phyloP scores from a whole-genome alignment of 371 early-diverging fungal genomes.

The Mucor indicus region DNA sequence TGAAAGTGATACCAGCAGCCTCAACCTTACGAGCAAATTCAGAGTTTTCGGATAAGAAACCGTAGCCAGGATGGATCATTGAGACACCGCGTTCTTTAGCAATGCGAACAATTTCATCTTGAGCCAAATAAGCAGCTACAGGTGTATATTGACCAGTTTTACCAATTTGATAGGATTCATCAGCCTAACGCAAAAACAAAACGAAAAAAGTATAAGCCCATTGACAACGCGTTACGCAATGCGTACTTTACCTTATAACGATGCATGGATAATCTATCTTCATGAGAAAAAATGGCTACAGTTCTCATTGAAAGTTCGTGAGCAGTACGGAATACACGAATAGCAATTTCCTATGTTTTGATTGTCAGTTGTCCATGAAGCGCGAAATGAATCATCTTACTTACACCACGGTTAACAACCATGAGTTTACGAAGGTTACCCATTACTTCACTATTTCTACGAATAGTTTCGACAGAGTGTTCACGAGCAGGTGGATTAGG shows the following conservation, averaged over 20 bases:
- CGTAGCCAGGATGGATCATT: conserved; percentile 89
- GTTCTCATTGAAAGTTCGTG: conserved; percentile 89
- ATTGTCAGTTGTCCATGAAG: no score
- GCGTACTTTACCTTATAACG: conserved; percentile 76
- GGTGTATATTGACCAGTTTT: conserved; percentile 78
- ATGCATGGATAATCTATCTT: conserved; percentile 92
- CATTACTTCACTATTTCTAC: conserved; percentile 53
- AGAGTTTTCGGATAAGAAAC: conserved; percentile 90
- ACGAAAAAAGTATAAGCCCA: not conserved
- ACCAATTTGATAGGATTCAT: conserved; percentile 92
- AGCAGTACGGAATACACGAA: conserved; percentile 88
- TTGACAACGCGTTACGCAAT: no score
- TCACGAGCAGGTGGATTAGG: conserved; percentile 41
- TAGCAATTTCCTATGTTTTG: conserved; percentile 86
- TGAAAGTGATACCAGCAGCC: conserved; percentile 88
- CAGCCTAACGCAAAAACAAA: conserved; percentile 55
- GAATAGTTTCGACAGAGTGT: conserved; percentile 64
- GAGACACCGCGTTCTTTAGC: conserved; percentile 79
- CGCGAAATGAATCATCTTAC: no score
- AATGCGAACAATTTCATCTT: conserved; percentile 86
- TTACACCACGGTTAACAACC: conserved; percentile 68
- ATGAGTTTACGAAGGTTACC: conserved; percentile 53
- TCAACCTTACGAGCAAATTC: conserved; percentile 86
- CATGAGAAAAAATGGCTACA: conserved; percentile 85
- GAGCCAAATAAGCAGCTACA: conserved; percentile 91